Base-by-base conservation (phyloP, 2,329 filamentous ascomycete genomes). In the Blastomyces parvus region DNA sequence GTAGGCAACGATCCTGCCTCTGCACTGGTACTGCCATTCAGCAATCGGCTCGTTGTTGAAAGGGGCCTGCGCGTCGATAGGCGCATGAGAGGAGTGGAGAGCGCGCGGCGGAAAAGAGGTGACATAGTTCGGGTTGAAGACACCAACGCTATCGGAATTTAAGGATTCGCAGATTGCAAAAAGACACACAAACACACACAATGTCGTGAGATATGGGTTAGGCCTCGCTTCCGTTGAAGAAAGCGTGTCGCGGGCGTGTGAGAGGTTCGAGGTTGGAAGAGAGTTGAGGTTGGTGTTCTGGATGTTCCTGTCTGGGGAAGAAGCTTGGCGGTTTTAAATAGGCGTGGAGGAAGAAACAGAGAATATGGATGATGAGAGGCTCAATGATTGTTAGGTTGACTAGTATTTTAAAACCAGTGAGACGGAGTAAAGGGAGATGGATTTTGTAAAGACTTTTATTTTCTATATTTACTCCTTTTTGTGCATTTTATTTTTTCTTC, bases 1-100 rank as follows among this genome's bases (percentile, higher is more conserved):
- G 81, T 78, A 36, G 85, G 81, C 62, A 83, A 69, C 57, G 77
- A 75, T 30, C 74, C 75, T 63, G 72, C 69, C 63, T 70, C 70
- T 48, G 77, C 75, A 53, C 75, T 55, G 19, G 27, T n/a, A 2
- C 27, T 55, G 6, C 52, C 71, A 60, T 77, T 70, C 67, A 74
- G 66, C 65, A 72, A 64, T 61, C 67, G 69, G 59, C 65, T 64
- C 30, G 79, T 77, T 59, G 74, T 74, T 27, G 76, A 77, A 69
- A 76, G 74, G 22, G 60, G 66, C 66, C 60, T 66, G 65, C 62
- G 68, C 69, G 63, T 48, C 66, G 64, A 66, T 57, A 70, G 65
- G 65, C 69, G 67, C 62, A 65, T 68, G 44, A 66, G 30, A 44
- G 38, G 53, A n/a, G 33, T 13, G 48, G 38, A 56, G 11, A 62